Conservation (phyloP, 495 filamentous ascomycete species). For the Umbilicaria muhlenbergii region DNA sequence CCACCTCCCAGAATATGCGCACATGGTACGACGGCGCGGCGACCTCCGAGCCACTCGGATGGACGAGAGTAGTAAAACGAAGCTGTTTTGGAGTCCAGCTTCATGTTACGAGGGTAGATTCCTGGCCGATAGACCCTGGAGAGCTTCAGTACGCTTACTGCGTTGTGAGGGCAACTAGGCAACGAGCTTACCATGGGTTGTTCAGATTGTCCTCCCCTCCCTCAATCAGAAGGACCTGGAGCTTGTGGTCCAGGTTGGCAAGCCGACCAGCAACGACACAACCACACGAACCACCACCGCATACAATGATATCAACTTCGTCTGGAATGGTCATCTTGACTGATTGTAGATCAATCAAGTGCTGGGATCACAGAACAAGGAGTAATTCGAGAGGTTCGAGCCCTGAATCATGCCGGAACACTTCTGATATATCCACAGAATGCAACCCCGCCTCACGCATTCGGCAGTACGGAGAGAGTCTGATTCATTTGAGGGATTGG, state of each 20-base stretch:
- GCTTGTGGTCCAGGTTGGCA: slow-evolving; percentile 66
- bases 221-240: slow-evolving; percentile 66
- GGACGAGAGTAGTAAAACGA: slow-evolving; percentile 69
- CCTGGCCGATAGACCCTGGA: slow-evolving; percentile 52
- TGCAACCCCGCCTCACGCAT: too few species aligned
- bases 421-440: too few species aligned
- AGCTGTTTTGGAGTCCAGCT: slow-evolving; percentile 73
- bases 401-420: too few species aligned
- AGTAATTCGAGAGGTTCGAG: too few species aligned
- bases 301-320: slow-evolving; percentile 75
- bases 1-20: slow-evolving; percentile 66
- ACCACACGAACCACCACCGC: slow-evolving; percentile 55
- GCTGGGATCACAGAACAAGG: too few species aligned
- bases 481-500: too few species aligned
- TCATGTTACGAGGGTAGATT: slow-evolving; percentile 70
- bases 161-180: background rate
- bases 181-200: slow-evolving; percentile 45
- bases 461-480: too few species aligned
- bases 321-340: slow-evolving; percentile 35
- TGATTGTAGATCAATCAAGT: background rate
- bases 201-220: slow-evolving; percentile 68
- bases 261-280: slow-evolving; percentile 68
- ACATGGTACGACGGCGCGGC: slow-evolving; percentile 62
- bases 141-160: background rate
- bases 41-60: slow-evolving; percentile 54